Evolutionary conservation across 345 rosid genomes (phyloP).

Genomic region (Durio zibethinus): DNA sequence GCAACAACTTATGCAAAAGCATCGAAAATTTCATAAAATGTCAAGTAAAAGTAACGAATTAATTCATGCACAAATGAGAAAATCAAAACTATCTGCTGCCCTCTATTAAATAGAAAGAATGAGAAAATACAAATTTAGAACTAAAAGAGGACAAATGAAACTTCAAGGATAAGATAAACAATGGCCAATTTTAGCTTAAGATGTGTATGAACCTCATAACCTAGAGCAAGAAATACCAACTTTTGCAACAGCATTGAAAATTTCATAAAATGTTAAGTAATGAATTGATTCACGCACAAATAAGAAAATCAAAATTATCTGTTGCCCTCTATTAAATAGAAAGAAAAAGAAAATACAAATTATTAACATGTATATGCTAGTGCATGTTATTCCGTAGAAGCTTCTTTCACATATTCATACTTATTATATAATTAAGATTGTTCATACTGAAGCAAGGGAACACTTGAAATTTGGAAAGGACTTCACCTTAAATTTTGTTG

Average conservation of each 20-base stretch:
- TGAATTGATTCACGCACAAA: background rate
- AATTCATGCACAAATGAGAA: background rate
- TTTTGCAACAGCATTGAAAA: background rate
- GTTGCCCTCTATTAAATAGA: background rate
- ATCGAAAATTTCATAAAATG: background rate
- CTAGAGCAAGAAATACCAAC: background rate
- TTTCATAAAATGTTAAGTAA: background rate
- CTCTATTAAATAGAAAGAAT: background rate
- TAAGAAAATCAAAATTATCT: background rate
- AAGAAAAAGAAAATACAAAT: background rate
- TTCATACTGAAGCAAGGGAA: conserved; percentile 2
- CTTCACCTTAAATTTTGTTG: conserved; percentile 87
- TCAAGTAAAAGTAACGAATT: background rate
- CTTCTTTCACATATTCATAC: conserved; percentile 9
- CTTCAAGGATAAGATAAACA: background rate
- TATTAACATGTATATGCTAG: background rate
- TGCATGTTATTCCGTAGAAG: background rate
- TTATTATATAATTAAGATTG: background rate
- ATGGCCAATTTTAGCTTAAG: background rate
- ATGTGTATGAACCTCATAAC: background rate
- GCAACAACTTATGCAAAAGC: background rate
- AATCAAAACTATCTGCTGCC: background rate
- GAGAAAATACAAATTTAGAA: background rate
- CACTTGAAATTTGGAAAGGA: background rate
- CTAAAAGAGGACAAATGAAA: background rate